phyloP scores from a whole-genome alignment of 2,329 filamentous ascomycete genomes.

The Fonsecaea monophora region DNA sequence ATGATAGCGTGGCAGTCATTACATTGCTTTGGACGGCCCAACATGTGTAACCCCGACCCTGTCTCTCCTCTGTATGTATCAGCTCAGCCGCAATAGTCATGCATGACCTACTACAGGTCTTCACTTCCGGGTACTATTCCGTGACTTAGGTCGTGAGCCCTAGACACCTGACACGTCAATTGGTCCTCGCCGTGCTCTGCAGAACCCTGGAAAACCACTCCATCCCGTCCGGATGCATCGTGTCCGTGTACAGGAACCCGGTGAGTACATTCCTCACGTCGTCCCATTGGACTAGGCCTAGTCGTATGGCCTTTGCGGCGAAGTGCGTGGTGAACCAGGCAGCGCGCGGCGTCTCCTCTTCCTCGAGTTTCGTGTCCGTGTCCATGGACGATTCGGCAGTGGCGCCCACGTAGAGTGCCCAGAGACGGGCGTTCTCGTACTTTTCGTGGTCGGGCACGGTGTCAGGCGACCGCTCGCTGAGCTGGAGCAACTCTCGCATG shows the following conservation, averaged over 20 bases:
- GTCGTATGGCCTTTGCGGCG: not conserved
- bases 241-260: conserved; percentile 1
- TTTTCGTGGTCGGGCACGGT: not conserved
- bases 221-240: conserved; percentile 4
- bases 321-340: conserved; percentile 7
- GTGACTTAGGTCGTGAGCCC: too few species aligned
- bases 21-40: too few species aligned
- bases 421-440: conserved; percentile 7
- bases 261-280: conserved; percentile 1
- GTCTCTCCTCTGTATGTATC: too few species aligned
- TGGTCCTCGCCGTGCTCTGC: not conserved
- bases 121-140: too few species aligned
- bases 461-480: not conserved
- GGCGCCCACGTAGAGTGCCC: conserved; percentile 12
- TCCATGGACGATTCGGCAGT: conserved; percentile 4
- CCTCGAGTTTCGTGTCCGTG: not conserved
- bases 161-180: too few species aligned
- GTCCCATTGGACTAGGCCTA: not conserved
- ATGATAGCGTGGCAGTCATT: too few species aligned
- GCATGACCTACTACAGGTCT: too few species aligned
- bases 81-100: too few species aligned
- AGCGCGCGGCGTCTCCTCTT: not conserved
- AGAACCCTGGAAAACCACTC: conserved; percentile 4
- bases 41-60: too few species aligned
- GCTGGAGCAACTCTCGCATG: conserved; percentile 5